A percentile compares a stretch with the other conserved stretches of the same genome.
Conservation (phyloP, 1,284 basidiomycete species). For the Boletus mariae region DNA sequence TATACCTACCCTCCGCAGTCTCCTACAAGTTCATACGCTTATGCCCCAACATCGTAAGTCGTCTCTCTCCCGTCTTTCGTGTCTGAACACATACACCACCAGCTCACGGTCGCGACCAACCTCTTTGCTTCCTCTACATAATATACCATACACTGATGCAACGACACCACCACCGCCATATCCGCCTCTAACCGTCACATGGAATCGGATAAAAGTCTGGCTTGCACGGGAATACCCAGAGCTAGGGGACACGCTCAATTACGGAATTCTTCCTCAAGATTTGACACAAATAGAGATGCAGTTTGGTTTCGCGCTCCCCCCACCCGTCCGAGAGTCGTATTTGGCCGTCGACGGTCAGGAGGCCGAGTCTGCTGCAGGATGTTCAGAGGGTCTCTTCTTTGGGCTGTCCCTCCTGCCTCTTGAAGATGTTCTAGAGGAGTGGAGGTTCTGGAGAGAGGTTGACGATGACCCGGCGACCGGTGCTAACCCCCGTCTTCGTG, state of each 20-base stretch:
- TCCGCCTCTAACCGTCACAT: constrained; percentile 74
- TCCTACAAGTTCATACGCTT: constrained; percentile 42
- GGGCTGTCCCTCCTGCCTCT: constrained; percentile 80
- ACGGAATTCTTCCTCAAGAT: constrained; percentile 73
- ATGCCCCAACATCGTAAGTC: constrained; percentile 58
- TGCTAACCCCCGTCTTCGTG: constrained; percentile 65
- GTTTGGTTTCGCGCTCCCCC: constrained; percentile 77
- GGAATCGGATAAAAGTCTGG: constrained; percentile 75
- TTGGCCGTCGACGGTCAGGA: constrained; percentile 83
- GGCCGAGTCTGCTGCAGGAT: constrained; percentile 78
- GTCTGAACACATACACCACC: constrained; percentile 24
- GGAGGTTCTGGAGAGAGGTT: constrained; percentile 90
- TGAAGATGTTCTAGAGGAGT: constrained; percentile 89
- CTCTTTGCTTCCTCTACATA: constrained; percentile 67
- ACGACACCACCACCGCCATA: constrained; percentile 46
- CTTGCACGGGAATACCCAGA: constrained; percentile 83
- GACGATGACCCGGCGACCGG: constrained; percentile 82
- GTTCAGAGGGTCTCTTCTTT: constrained; percentile 87
- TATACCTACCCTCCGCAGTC: constrained; percentile 76
- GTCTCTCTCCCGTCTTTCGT: constrained; percentile 5
- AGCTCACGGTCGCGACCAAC: constrained; percentile 51
- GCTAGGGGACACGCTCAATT: constrained; percentile 87
- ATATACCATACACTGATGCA: constrained; percentile 42
- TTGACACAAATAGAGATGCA: constrained; percentile 77
- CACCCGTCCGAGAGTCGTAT: constrained; percentile 81